Conservation (phyloP, 768 basidiomycete species). For the Ramaria sp. region DNA sequence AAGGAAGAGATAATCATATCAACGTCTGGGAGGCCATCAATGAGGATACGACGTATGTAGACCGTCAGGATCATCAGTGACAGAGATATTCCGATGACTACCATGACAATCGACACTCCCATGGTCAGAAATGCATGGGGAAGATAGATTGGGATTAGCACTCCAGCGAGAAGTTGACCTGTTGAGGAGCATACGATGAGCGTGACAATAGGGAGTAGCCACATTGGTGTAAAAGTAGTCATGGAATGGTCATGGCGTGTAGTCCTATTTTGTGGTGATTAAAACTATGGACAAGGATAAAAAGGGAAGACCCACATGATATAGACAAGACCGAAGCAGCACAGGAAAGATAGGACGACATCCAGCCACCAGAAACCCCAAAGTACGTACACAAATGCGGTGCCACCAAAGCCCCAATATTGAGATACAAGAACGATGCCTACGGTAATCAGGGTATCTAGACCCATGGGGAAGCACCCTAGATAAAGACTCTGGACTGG, state of each 20-base stretch:
- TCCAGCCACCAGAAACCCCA: conserved; percentile 1
- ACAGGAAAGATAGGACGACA: conserved; percentile 1
- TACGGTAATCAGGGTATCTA: conserved; percentile 3
- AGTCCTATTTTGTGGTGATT: conserved; percentile 21
- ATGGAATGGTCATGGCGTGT: conserved; percentile 30
- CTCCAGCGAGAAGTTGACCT: conserved; percentile 32
- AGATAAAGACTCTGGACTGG: conserved; percentile 9
- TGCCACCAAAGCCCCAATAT: conserved; percentile 5
- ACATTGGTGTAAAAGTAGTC: conserved; percentile 30
- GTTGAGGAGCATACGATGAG: conserved; percentile 43
- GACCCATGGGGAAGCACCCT: conserved; percentile 7
- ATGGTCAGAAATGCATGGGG: conserved; percentile 31
- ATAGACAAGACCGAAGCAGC: conserved; percentile 3
- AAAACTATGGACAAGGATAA: background rate
- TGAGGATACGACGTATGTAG: conserved; percentile 34
- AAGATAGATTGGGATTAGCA: conserved; percentile 26
- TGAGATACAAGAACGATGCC: background rate
- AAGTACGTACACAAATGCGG: conserved; percentile 7
- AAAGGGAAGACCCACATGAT: conserved; percentile 2
- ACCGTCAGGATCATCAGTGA: conserved; percentile 38
- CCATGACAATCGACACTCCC: conserved; percentile 31
- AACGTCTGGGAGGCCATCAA: conserved; percentile 29
- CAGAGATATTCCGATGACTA: conserved; percentile 34
- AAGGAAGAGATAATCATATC: conserved; percentile 33
- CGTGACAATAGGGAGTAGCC: conserved; percentile 42